Evolutionary conservation across 1,284 basidiomycete species (phyloP).

Genomic region (Trichosporon coremiiforme): DNA sequence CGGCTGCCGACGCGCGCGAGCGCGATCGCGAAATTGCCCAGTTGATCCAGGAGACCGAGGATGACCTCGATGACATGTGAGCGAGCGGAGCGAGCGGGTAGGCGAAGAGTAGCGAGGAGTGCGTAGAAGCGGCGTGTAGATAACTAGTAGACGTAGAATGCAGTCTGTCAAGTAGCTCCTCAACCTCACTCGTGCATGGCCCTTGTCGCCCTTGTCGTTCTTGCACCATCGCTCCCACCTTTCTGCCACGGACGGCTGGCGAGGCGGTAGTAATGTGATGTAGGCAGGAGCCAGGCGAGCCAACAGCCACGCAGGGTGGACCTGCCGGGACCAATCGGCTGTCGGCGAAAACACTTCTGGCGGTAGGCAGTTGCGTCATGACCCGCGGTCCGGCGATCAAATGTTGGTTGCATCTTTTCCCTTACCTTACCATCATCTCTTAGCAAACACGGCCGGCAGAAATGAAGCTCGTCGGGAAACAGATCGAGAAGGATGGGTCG

Average conservation of each 20-base stretch:
- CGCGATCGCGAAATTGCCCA: slow-evolving; percentile 91
- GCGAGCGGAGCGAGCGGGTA: slow-evolving; percentile 12
- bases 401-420: background rate
- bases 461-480: slow-evolving; percentile 9
- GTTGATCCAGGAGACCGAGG: slow-evolving; percentile 73
- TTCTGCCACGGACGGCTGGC: too few species aligned
- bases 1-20: slow-evolving; percentile 86
- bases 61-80: slow-evolving; percentile 66
- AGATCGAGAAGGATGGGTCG: slow-evolving; percentile 8
- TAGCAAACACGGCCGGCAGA: background rate
- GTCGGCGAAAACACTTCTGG: background rate
- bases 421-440: background rate
- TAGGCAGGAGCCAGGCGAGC: too few species aligned
- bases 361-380: background rate
- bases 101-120: background rate
- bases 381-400: background rate
- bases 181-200: too few species aligned
- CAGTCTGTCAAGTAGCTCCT: slow-evolving; percentile 2
- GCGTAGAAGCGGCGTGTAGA: background rate
- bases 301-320: too few species aligned
- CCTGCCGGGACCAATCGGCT: background rate
- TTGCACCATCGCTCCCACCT: too few species aligned
- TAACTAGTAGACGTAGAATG: slow-evolving; percentile 9
- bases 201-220: too few species aligned
- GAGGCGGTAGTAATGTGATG: too few species aligned